Evolutionary conservation across 2,329 filamentous ascomycete genomes (phyloP), one percentile per base, ranked within the genome.

Genomic region (Clarireedia sp.): DNA sequence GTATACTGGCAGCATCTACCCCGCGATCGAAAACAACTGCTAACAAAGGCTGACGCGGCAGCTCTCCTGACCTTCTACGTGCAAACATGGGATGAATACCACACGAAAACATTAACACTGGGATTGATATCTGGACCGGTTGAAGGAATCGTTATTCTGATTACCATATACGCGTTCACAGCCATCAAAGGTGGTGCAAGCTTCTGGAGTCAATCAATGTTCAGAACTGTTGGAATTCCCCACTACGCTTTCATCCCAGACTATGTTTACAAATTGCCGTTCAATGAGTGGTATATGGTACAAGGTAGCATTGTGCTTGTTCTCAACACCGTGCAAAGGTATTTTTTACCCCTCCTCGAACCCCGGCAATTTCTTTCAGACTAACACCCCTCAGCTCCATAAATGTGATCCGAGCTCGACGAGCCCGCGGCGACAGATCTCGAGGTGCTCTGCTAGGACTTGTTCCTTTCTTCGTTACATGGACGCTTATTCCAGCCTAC

Each of bases 31-130:
- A 29, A 5, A 21, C 17, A 41, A 51, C 37, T 60, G 26, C 49
- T 63, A 58, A 62, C 50, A 12, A 14, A 44, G 19, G 14, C 3
- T 14, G 14, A 14, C 17, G 21, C 16, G n/a, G 12, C 59, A 90
- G 86, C 88, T 6, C 82, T 92, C 57, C 77, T 95, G 65, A 96
- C 94, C n/a, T 99, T 99, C 72, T 97, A 97, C 71, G 87, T 97
- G 43, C 94, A 97, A 71, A 97, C 94, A 36, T 99, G 94, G 94
- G 94, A 99, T 68, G 94, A 97, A 71, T 99, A 97, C 74, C 92
- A 97, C 74, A 99, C 94, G 51, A 91, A 96, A 72, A 94, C 91
- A 3, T 81, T 99, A 48, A 96, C 90, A 1, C 81, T 99, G 5
- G 94, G 94, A 57, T 75, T 97, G 60, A 79, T 99, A 62, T 96